Base-by-base conservation (phyloP, 495 filamentous ascomycete species). In the Penicillium arizonense region DNA sequence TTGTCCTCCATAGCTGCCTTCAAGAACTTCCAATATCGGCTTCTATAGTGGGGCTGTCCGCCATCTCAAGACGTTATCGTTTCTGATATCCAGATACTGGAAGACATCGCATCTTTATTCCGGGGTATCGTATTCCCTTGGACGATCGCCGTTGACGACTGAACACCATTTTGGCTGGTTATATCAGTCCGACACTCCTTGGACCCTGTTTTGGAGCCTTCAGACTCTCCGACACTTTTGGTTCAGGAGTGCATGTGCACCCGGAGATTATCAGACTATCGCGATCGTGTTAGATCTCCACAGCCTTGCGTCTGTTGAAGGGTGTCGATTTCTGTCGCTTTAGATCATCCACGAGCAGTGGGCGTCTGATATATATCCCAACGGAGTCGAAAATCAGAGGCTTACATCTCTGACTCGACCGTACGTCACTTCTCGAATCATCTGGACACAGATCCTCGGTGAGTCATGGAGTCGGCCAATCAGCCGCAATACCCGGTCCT, bases 401-500 rank as follows among this genome's bases (percentile, higher is more conserved):
- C 30, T 33, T 47, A 52, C 37, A 57, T 56, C 46, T 47, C 55
- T 60, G 53, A 57, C 53, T 61, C 59, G 24, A 56, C 39, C 32
- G 59, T 50, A 61, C 57, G 60, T 51, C 55, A 59, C 44, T 43
- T 57, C 36, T 48, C 38, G 59, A 59, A 64, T 57, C 47, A 61
- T 47, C 50, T 49, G 43, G 30, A 53, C 39, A 32, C 26, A 20
- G 34, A 14, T 9, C 44, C 28, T 36, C 36, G 40, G 64, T 65
- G 59, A 67, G 58, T 59, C 62, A 65, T 51, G 45, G 9, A 13
- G 38, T 40, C 47, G 44, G 46, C 63, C 61, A 58, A 62, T 60
- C 51, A 58, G 45, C 47, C 40, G 26, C 16, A 35, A 28, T 37
- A 39, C 14, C 13, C 39, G 51, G 52, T 44, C 16, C 49, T 12